A percentile compares a stretch with the other conserved stretches of the same genome.
These are phyloP conservation scores for Knufia petricola DNA, from an alignment of 2,329 filamentous ascomycete genomes.

Conservation along the genomic window DNA sequence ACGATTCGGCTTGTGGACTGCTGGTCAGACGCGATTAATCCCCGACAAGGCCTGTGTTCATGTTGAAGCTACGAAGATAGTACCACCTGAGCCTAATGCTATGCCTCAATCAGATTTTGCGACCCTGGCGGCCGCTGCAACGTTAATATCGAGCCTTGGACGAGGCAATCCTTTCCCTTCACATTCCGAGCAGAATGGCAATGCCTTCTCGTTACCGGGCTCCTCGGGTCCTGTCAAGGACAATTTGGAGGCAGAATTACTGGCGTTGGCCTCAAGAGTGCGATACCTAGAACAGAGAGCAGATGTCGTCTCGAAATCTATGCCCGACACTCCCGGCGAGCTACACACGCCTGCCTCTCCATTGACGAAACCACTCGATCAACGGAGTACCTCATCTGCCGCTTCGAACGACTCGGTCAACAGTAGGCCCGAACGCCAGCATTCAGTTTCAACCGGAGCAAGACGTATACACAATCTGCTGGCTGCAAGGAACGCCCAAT, in stretches of 20 bases:
- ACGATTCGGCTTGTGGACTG: constrained; percentile 3
- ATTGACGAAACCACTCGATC: constrained; percentile 47
- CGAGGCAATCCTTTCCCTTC: constrained; percentile 31
- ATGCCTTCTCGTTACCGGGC: constrained; percentile 65
- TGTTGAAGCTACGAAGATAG: constrained; percentile 4
- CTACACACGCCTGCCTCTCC: constrained; percentile 49
- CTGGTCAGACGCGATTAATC: neutral
- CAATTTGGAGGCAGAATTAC: constrained; percentile 71
- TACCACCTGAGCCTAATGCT: neutral
- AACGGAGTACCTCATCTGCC: constrained; percentile 28
- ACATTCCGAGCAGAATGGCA: constrained; percentile 37
- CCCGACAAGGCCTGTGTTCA: constrained; percentile 3
- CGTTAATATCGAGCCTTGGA: constrained; percentile 38
- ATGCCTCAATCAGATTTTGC: constrained; percentile 6
- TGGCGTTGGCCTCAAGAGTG: constrained; percentile 65
- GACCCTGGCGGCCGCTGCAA: constrained; percentile 38
- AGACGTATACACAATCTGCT: constrained; percentile 30
- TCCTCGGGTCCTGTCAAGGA: constrained; percentile 65
- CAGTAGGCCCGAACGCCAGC: constrained; percentile 21
- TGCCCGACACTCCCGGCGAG: constrained; percentile 78
- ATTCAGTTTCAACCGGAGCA: constrained; percentile 24
- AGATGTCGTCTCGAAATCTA: constrained; percentile 47
- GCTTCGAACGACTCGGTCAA: constrained; percentile 28
- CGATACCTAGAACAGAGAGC: constrained; percentile 75
- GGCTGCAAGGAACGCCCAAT: constrained; percentile 28